These are phyloP conservation scores for Nannochloris sp. DNA, from an alignment of 139 green algal species.

Conservation along the genomic window DNA sequence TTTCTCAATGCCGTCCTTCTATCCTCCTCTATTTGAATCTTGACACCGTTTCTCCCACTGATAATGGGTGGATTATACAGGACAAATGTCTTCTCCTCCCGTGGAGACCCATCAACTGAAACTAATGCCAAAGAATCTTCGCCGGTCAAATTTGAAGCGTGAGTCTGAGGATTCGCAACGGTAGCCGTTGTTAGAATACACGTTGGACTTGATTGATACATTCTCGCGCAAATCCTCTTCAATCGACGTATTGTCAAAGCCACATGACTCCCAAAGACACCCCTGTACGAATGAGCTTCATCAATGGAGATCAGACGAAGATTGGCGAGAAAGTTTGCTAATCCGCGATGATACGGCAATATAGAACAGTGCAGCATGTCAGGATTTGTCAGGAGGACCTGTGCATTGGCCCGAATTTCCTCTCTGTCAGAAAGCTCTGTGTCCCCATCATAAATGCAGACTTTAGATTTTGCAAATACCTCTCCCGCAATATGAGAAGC, in stretches of 20 bases:
- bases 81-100: constrained; percentile 69
- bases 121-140: constrained; percentile 35
- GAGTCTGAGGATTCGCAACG: constrained; percentile 72
- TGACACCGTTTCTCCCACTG: not conserved
- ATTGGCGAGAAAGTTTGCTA: constrained; percentile 55
- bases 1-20: not conserved
- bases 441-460: constrained; percentile 83
- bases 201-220: constrained; percentile 35
- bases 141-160: constrained; percentile 52
- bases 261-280: constrained; percentile 86
- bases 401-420: constrained; percentile 37
- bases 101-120: constrained; percentile 67
- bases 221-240: constrained; percentile 56
- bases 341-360: constrained; percentile 65
- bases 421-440: constrained; percentile 37
- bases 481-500: constrained; percentile 41
- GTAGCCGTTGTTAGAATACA: constrained; percentile 78
- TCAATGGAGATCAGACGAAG: constrained; percentile 81
- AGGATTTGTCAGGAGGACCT: constrained; percentile 87
- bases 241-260: constrained; percentile 80
- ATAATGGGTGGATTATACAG: constrained; percentile 90
- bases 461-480: constrained; percentile 15
- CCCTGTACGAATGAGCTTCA: constrained; percentile 79
- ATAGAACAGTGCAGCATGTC: constrained; percentile 92
- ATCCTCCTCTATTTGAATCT: not conserved